These are phyloP conservation scores for Arthroderma sp. DNA, from an alignment of 2,329 filamentous ascomycete genomes.

Conservation along the genomic window DNA sequence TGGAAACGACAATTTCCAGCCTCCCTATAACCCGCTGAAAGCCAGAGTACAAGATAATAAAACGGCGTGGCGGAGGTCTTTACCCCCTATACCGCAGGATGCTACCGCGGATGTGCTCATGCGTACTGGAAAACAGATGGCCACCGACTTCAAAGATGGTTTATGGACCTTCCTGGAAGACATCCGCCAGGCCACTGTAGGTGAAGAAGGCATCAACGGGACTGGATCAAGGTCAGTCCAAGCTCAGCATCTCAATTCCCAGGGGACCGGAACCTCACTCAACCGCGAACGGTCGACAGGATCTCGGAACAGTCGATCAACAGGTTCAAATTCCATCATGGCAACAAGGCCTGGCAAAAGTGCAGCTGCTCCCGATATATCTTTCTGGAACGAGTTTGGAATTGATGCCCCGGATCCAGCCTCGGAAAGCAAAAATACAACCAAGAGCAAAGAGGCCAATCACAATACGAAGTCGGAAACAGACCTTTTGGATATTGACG, in stretches of 20 bases:
- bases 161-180: slow-evolving; percentile 94
- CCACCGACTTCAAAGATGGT: slow-evolving; percentile 77
- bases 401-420: slow-evolving; percentile 34
- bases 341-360: slow-evolving; percentile 26
- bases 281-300: slow-evolving; percentile 21
- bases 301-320: slow-evolving; percentile 14
- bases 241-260: slow-evolving; percentile 9
- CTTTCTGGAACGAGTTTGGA: slow-evolving; percentile 40
- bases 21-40: slow-evolving; percentile 18
- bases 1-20: slow-evolving; percentile 10
- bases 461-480: slow-evolving; percentile 18
- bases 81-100: slow-evolving; percentile 30
- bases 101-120: slow-evolving; percentile 34
- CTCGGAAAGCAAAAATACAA: slow-evolving; percentile 18
- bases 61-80: slow-evolving; percentile 25
- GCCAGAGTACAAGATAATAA: slow-evolving; percentile 13
- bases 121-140: slow-evolving; percentile 58
- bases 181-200: slow-evolving; percentile 85
- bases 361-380: slow-evolving; percentile 30
- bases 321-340: slow-evolving; percentile 18
- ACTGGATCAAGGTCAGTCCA: slow-evolving; percentile 27
- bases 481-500: slow-evolving; percentile 34
- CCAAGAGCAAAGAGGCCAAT: slow-evolving; percentile 18
- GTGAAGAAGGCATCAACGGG: slow-evolving; percentile 70
- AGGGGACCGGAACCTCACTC: slow-evolving; percentile 21